Base-by-base conservation (phyloP, 768 basidiomycete genomes). In the Astraeus odoratus region DNA sequence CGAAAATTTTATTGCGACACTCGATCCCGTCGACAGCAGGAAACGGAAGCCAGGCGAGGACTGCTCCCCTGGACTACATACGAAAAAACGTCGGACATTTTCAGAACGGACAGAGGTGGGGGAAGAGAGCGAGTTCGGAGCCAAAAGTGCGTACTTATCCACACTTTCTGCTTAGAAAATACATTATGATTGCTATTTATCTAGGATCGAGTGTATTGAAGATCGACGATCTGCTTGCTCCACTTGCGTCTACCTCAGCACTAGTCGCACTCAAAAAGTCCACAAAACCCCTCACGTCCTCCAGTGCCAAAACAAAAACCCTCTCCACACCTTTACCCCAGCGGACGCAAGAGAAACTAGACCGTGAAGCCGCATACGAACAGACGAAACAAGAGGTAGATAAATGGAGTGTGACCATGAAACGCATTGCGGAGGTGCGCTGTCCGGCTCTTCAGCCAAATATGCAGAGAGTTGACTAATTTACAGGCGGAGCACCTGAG, bases 361-460 rank as follows among this genome's bases (percentile, higher is more conserved):
- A 96, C 53, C 82, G 95, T 39, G 83, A 92, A 59, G 95, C 93
- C 7, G 95, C 95, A 0, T 96, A 95, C 59, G 92, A 93, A 56
- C 77, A 87, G 64, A 97, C 94, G 4, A 91, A 89, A 59, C 76
- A 78, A 50, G 94, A 97, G 62, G 85, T 95, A 2, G 80, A 87
- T 51, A 96, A 95, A 69, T 98, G 95, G 96, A 78, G 78, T 22
- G 81, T 78, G 5, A 88, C 90, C 3, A 95, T 97, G 85, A 88
- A 86, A 63, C 77, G 79, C 18, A 92, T 99, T 52, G 83, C 84
- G 52, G 90, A 97, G 69, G 89, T 86, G 37, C 42, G 71, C 38
- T 48, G 23, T 16, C 4, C 40, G 9, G 23, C 8, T 8, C 29
- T 27, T 26, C 8, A 19, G 13, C 23, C 43, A 5, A 19, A 24